These are phyloP conservation scores for Torrubiella hemipterigena DNA, from an alignment of 2,329 filamentous ascomycete genomes.

Conservation along the genomic window DNA sequence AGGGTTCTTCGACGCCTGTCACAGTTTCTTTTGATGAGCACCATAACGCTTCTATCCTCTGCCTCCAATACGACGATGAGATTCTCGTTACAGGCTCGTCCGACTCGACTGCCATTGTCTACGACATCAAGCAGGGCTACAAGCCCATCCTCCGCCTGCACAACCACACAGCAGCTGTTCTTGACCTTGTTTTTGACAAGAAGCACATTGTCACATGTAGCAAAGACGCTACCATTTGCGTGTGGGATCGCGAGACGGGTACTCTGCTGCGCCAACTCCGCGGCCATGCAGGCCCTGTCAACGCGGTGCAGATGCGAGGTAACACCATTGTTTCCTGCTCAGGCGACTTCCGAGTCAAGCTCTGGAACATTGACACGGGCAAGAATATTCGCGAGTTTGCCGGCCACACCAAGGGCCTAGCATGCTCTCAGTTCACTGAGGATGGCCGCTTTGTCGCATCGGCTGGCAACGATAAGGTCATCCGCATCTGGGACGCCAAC, in stretches of 20 bases:
- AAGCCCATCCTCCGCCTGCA: conserved; percentile 65
- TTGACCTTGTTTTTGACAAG: conserved; percentile 88
- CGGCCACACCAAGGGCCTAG: conserved; percentile 84
- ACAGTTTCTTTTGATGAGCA: conserved; percentile 50
- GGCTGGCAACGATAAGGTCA: conserved; percentile 88
- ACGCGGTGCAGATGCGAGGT: conserved; percentile 88
- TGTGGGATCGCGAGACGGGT: conserved; percentile 82
- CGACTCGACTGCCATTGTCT: conserved; percentile 82
- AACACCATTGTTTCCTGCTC: conserved; percentile 89
- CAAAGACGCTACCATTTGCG: conserved; percentile 86
- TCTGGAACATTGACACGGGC: conserved; percentile 90
- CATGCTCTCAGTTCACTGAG: conserved; percentile 91
- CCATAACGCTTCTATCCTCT: conserved; percentile 88
- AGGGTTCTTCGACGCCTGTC: conserved; percentile 36
- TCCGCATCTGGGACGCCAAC: conserved; percentile 91
- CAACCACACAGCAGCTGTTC: conserved; percentile 75
- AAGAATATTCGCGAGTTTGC: conserved; percentile 82
- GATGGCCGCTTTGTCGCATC: conserved; percentile 90
- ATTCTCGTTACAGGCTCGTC: conserved; percentile 94
- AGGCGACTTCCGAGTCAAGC: conserved; percentile 82
- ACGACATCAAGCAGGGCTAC: conserved; percentile 71
- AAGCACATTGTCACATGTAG: conserved; percentile 93
- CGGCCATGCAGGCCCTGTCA: conserved; percentile 86
- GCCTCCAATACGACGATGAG: conserved; percentile 83
- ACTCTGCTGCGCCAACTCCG: conserved; percentile 63